Conservation (phyloP, 1,284 basidiomycete genomes). For the Porodaedalea pini region DNA sequence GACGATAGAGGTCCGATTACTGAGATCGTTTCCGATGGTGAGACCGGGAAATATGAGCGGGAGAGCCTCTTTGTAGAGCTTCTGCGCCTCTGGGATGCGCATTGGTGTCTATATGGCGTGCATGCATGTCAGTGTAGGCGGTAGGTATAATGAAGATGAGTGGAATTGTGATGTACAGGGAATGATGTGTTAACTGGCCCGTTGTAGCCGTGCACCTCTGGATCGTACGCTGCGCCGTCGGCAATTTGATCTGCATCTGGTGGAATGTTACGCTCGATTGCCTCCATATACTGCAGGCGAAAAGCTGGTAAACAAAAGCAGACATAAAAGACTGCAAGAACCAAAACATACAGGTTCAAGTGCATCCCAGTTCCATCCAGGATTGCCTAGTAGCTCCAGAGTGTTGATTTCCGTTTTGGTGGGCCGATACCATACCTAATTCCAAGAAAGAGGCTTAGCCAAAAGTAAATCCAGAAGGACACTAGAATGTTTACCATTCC, state of each 20-base stretch:
- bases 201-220: constrained; percentile 24
- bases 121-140: too few species aligned
- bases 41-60: constrained; percentile 23
- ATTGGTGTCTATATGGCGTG: constrained; percentile 23
- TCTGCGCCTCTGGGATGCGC: constrained; percentile 25
- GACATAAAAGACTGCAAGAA: neutral
- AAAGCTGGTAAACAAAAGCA: neutral
- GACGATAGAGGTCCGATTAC: constrained; percentile 20
- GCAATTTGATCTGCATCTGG: constrained; percentile 23
- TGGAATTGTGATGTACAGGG: constrained; percentile 20
- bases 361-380: constrained; percentile 24
- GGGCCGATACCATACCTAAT: constrained; percentile 18
- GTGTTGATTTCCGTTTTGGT: constrained; percentile 22
- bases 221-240: constrained; percentile 24
- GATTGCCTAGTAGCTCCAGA: constrained; percentile 21
- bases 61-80: constrained; percentile 26
- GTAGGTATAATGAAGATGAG: too few species aligned
- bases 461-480: neutral
- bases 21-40: constrained; percentile 22
- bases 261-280: constrained; percentile 20
- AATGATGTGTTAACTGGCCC: constrained; percentile 26
- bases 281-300: constrained; percentile 4
- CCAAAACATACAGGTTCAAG: constrained; percentile 14
- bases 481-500: constrained; percentile 4
- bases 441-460: neutral